phyloP scores from a whole-genome alignment of 495 filamentous ascomycete genomes.

The Penicillium coprophilum region DNA sequence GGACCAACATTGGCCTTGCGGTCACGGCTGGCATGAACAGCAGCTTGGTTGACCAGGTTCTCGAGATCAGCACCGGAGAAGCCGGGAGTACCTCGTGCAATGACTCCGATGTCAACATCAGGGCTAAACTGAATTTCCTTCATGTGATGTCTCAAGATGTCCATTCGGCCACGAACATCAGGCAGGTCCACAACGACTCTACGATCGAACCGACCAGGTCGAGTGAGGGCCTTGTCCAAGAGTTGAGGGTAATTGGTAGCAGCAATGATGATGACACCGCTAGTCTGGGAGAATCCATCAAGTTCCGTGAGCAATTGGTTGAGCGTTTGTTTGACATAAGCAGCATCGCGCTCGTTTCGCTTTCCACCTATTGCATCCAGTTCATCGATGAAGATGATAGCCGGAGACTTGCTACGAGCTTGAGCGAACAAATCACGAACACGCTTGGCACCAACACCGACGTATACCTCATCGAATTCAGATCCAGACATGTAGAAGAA shows the following conservation, averaged over 20 bases:
- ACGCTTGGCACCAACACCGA: slow-evolving; percentile 96
- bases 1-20: slow-evolving; percentile 71
- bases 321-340: slow-evolving; percentile 95
- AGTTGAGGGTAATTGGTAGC: slow-evolving; percentile 95
- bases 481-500: slow-evolving; percentile 99
- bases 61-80: slow-evolving; percentile 95
- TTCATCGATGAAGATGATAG: slow-evolving; percentile 98
- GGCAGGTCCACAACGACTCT: slow-evolving; percentile 85
- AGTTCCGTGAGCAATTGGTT: slow-evolving; percentile 98
- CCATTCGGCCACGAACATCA: slow-evolving; percentile 91
- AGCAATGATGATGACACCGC: slow-evolving; percentile 89
- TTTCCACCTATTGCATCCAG: slow-evolving; percentile 94
- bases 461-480: slow-evolving; percentile 98
- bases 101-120: slow-evolving; percentile 76
- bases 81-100: slow-evolving; percentile 84
- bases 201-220: slow-evolving; percentile 93
- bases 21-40: slow-evolving; percentile 81
- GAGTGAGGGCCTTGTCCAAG: slow-evolving; percentile 90
- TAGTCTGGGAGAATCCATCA: slow-evolving; percentile 93
- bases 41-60: slow-evolving; percentile 95
- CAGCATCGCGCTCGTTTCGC: slow-evolving; percentile 87
- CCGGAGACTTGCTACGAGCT: slow-evolving; percentile 84
- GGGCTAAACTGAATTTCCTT: slow-evolving; percentile 75
- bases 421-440: slow-evolving; percentile 92
- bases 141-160: slow-evolving; percentile 88